These are phyloP conservation scores for Anthostomella pinea DNA, from an alignment of 2,329 filamentous ascomycete species.

Conservation along the genomic window DNA sequence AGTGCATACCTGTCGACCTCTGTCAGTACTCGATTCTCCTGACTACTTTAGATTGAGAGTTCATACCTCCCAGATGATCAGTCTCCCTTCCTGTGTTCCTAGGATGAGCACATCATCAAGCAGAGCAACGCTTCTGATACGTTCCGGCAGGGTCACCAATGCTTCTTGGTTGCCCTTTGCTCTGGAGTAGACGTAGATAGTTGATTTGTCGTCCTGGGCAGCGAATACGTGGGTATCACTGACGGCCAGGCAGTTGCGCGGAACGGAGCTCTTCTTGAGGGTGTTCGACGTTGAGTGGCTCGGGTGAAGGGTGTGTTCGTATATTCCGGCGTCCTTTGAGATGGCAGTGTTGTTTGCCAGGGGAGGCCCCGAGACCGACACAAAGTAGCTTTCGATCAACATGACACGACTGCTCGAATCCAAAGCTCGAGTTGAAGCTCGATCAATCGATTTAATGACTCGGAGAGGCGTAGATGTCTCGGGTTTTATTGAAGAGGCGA, in stretches of 20 bases:
- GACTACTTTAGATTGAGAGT: neutral
- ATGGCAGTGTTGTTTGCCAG: constrained; percentile 61
- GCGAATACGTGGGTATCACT: constrained; percentile 84
- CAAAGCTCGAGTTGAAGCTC: too few species aligned
- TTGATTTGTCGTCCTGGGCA: constrained; percentile 86
- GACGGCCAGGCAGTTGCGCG: constrained; percentile 74
- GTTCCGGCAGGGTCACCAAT: constrained; percentile 81
- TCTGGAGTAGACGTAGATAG: constrained; percentile 88
- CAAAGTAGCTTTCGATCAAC: constrained; percentile 60
- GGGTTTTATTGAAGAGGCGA: too few species aligned
- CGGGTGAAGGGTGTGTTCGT: constrained; percentile 78
- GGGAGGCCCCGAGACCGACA: constrained; percentile 55
- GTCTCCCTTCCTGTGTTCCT: constrained; percentile 79
- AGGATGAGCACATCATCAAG: constrained; percentile 71
- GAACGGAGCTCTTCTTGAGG: constrained; percentile 91
- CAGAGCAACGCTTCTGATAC: constrained; percentile 74
- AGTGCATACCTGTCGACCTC: constrained; percentile 58
- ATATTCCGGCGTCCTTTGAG: constrained; percentile 81
- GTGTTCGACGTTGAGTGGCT: constrained; percentile 69
- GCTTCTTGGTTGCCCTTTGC: constrained; percentile 84
- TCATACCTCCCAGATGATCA: constrained; percentile 89
- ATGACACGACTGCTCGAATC: too few species aligned
- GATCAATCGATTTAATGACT: neutral
- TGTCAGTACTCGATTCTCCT: constrained; percentile 18
- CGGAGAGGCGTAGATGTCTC: neutral